Evolutionary conservation across 768 basidiomycete genomes (phyloP).

Genomic region (Vararia minispora): DNA sequence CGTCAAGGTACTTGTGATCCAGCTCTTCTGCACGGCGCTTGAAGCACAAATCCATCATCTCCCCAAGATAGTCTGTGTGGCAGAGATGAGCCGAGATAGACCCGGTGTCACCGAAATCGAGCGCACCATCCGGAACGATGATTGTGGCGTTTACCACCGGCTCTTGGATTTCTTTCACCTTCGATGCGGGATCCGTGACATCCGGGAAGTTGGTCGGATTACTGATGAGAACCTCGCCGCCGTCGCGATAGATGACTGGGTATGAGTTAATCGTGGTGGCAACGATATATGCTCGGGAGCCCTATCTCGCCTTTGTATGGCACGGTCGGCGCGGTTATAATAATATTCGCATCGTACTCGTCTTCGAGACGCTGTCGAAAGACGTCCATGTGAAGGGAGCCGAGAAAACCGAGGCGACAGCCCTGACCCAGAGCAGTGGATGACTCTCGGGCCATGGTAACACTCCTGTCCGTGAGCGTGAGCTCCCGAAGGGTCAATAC

Average conservation of each 20-base stretch:
- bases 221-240: constrained; percentile 48
- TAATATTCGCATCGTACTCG: constrained; percentile 89
- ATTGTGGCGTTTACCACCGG: constrained; percentile 91
- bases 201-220: constrained; percentile 97
- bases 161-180: constrained; percentile 74
- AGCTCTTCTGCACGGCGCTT: constrained; percentile 74
- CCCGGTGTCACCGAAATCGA: not conserved
- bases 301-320: constrained; percentile 66
- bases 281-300: constrained; percentile 1
- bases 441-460: constrained; percentile 83
- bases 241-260: constrained; percentile 64
- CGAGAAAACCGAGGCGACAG: constrained; percentile 88
- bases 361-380: constrained; percentile 95
- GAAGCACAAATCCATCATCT: constrained; percentile 93
- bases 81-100: not conserved
- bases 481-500: constrained; percentile 33
- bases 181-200: constrained; percentile 39
- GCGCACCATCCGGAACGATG: constrained; percentile 81
- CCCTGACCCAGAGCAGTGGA: constrained; percentile 94
- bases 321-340: constrained; percentile 93
- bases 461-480: constrained; percentile 78
- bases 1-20: constrained; percentile 77
- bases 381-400: constrained; percentile 93
- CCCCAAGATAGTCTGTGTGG: constrained; percentile 73
- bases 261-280: constrained; percentile 2